Percentiles rank a stretch among this genome's conserved stretches.
Conservation (phyloP, 2,329 filamentous ascomycete species). For the Calonectria pseudoturangicola region DNA sequence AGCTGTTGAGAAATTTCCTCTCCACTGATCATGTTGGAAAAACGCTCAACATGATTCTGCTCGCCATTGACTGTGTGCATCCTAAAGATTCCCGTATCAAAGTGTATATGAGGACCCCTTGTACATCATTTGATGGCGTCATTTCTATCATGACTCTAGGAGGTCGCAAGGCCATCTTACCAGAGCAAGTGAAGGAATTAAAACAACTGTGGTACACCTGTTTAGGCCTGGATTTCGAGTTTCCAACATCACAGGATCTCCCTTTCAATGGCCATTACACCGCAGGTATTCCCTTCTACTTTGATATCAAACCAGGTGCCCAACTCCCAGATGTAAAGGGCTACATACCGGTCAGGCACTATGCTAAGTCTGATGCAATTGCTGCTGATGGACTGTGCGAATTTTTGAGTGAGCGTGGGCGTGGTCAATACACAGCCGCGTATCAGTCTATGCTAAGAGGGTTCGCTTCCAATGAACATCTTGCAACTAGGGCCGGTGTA, state of each 20-base stretch:
- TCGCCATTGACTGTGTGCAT: slow-evolving; percentile 4
- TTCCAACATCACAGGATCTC: not conserved
- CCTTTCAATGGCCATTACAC: slow-evolving; percentile 9
- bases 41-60: not conserved
- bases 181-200: not conserved
- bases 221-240: not conserved
- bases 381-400: not conserved
- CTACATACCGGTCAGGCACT: slow-evolving; percentile 2
- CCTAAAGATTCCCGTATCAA: slow-evolving; percentile 7
- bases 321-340: not conserved
- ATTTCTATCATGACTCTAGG: not conserved
- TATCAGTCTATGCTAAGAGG: not conserved
- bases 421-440: not conserved
- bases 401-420: not conserved
- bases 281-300: not conserved
- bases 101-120: not conserved
- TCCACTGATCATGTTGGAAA: not conserved
- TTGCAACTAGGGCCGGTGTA: not conserved
- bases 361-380: not conserved
- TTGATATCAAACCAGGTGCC: not conserved
- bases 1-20: not conserved
- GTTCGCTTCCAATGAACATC: not conserved
- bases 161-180: not conserved
- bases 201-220: not conserved
- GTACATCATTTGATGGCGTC: not conserved